Percentiles rank a stretch among this genome's conserved stretches.
These are phyloP conservation scores for Aurinia saxatilis DNA, from an alignment of 345 rosid species.

Conservation along the genomic window DNA sequence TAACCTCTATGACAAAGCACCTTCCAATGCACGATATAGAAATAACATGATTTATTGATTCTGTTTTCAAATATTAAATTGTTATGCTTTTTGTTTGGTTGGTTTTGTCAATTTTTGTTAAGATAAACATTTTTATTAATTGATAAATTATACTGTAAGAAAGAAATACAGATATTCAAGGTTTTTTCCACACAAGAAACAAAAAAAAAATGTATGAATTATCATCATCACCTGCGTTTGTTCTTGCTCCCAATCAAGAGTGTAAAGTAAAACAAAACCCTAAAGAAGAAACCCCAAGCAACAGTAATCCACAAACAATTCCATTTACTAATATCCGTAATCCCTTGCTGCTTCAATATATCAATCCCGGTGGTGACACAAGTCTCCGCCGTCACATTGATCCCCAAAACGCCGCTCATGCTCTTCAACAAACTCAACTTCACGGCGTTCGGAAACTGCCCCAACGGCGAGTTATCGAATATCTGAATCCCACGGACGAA, in stretches of 20 bases:
- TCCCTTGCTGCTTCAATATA: slow-evolving; percentile 56
- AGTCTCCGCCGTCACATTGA: slow-evolving; percentile 50
- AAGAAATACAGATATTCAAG: too few species aligned
- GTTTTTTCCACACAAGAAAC: neutral
- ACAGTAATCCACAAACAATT: slow-evolving; percentile 76
- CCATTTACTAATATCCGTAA: slow-evolving; percentile 75
- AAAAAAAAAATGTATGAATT: neutral
- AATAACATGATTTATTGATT: too few species aligned
- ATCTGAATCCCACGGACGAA: slow-evolving; percentile 74
- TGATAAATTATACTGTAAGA: too few species aligned
- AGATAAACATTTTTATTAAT: too few species aligned
- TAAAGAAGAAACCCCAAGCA: slow-evolving; percentile 93
- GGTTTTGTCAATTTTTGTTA: too few species aligned
- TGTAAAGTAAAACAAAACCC: slow-evolving; percentile 69
- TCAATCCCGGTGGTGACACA: slow-evolving; percentile 77
- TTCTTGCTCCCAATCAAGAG: slow-evolving; percentile 83
- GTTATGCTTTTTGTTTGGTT: too few species aligned
- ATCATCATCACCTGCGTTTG: slow-evolving; percentile 65
- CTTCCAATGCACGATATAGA: too few species aligned
- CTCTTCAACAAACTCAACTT: slow-evolving; percentile 52
- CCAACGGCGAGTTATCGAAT: slow-evolving; percentile 74
- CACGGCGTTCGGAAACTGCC: slow-evolving; percentile 29
- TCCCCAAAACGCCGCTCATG: slow-evolving; percentile 54
- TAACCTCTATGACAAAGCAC: too few species aligned
- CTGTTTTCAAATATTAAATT: too few species aligned